Evolutionary conservation across 2,329 filamentous ascomycete species (phyloP).

Genomic region (Fusarium hainanense): DNA sequence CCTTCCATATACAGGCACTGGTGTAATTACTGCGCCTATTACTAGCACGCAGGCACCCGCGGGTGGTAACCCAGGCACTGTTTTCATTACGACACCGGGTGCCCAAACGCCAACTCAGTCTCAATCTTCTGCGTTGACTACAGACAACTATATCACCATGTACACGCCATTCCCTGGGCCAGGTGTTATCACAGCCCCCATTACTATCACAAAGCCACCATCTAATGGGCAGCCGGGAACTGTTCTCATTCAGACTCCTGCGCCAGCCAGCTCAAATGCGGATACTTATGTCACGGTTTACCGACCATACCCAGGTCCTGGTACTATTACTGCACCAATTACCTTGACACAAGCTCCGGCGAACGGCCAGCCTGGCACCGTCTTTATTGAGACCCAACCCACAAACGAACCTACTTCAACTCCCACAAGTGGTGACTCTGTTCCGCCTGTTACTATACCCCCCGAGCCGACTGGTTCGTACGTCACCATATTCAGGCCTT

Average conservation of each 20-base stretch:
- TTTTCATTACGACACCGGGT: slow-evolving; percentile 31
- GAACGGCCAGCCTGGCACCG: slow-evolving; percentile 32
- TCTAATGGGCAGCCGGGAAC: slow-evolving; percentile 28
- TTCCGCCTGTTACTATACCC: slow-evolving; percentile 20
- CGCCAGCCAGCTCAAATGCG: slow-evolving; percentile 15
- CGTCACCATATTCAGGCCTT: slow-evolving; percentile 30
- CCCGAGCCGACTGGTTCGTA: slow-evolving; percentile 27
- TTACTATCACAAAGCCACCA: slow-evolving; percentile 29
- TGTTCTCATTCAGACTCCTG: slow-evolving; percentile 30
- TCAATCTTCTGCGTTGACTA: slow-evolving; percentile 1
- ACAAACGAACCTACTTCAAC: slow-evolving; percentile 1
- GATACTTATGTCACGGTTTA: slow-evolving; percentile 35
- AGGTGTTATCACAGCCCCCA: slow-evolving; percentile 18
- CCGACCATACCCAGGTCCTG: slow-evolving; percentile 31
- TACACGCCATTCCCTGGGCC: slow-evolving; percentile 33
- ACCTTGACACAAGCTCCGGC: slow-evolving; percentile 30
- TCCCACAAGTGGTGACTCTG: not conserved
- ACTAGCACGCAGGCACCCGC: slow-evolving; percentile 23
- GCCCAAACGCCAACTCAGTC: not conserved
- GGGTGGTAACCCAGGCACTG: slow-evolving; percentile 23
- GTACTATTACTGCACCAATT: slow-evolving; percentile 29
- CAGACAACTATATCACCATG: slow-evolving; percentile 31
- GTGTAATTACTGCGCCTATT: slow-evolving; percentile 28
- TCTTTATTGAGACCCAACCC: slow-evolving; percentile 34
- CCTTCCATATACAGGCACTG: slow-evolving; percentile 20